These are phyloP conservation scores for Chrysoporthe deuterocubensis DNA, from an alignment of 2,329 filamentous ascomycete genomes.

Conservation along the genomic window DNA sequence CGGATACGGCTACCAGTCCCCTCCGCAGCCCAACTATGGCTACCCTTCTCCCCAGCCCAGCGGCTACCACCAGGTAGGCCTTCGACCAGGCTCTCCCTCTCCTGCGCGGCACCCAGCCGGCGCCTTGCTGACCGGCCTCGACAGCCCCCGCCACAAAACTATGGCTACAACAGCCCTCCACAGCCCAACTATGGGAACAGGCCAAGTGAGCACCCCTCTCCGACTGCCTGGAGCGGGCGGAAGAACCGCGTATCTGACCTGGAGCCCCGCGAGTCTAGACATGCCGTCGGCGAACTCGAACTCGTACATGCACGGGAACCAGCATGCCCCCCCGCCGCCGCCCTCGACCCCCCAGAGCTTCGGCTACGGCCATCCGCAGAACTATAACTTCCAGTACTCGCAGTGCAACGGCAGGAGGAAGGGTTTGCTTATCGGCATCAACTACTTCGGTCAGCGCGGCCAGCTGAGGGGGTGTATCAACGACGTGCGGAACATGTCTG, in stretches of 20 bases:
- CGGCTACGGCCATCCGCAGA: conserved; percentile 77
- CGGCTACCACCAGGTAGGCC: conserved; percentile 47
- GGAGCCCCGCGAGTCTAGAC: conserved; percentile 4
- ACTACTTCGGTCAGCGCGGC: conserved; percentile 92
- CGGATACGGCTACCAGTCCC: conserved; percentile 51
- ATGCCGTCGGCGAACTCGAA: conserved; percentile 45
- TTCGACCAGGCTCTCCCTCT: background rate
- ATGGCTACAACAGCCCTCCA: conserved; percentile 47
- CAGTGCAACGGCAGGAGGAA: conserved; percentile 88
- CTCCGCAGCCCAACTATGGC: conserved; percentile 48
- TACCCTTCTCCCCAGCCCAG: conserved; percentile 21
- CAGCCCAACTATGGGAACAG: conserved; percentile 49
- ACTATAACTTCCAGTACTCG: conserved; percentile 88
- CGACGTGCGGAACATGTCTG: conserved; percentile 96
- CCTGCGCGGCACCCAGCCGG: background rate
- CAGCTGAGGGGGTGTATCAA: conserved; percentile 95
- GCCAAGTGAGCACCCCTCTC: conserved; percentile 46
- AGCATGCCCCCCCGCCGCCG: conserved; percentile 66
- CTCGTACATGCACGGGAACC: conserved; percentile 60
- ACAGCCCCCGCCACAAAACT: conserved; percentile 47
- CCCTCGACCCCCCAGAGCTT: conserved; percentile 72
- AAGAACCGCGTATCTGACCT: conserved; percentile 10
- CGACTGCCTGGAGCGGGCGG: background rate
- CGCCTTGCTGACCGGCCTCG: conserved; percentile 30
- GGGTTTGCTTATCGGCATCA: conserved; percentile 90